Evolutionary conservation across 2,329 filamentous ascomycete species (phyloP), one percentile per base, ranked within the genome.

Genomic region (Fusarium nurragi): DNA sequence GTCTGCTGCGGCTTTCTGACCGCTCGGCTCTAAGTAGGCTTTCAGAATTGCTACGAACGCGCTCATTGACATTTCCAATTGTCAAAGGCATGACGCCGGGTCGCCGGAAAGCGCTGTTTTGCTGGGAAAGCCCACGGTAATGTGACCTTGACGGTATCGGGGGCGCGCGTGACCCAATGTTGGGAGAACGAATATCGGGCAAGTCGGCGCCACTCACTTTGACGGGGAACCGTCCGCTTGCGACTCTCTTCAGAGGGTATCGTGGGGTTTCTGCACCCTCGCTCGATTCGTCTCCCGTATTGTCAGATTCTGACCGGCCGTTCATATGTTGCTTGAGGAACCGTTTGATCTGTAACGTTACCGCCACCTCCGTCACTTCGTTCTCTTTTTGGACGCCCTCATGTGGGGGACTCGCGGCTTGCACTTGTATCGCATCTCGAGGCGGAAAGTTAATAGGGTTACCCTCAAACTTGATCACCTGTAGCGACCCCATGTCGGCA

Each of bases 401-500:
- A 66, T 86, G 85, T 3, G 85, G 81, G 18, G 85, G 84, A 45
- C 80, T 87, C 37, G 78, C 78, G 18, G 83, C 81, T 70, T 84
- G 83, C 12, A 86, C 79, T 68, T 89, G 87, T 23, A 93, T 76
- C 14, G 90, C 83, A 66, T 90, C 88, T 69, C 84, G 87, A 16
- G 92, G 90, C 5, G 93, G 93, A 70, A 94, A 94, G 57, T 84
- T 86, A 57, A 97, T 86, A 10, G 92, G 92, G 70, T 97, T 97
- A 41, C 93, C 93, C 56, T 94, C 91, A 32, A 97, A 87, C 76
- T 97, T 97, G 54, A 98, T 83, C 67, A 96, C 91, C 74, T 94
- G 92, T 58, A 98, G 80, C 53, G 93, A 95, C 54, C 86, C 89
- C 91, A 97, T 97, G 65, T 97, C 93, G 52, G 92, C 93, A 21